These are phyloP conservation scores for Solanum chiquidenum DNA, from an alignment of 257 asterid species.

Conservation along the genomic window DNA sequence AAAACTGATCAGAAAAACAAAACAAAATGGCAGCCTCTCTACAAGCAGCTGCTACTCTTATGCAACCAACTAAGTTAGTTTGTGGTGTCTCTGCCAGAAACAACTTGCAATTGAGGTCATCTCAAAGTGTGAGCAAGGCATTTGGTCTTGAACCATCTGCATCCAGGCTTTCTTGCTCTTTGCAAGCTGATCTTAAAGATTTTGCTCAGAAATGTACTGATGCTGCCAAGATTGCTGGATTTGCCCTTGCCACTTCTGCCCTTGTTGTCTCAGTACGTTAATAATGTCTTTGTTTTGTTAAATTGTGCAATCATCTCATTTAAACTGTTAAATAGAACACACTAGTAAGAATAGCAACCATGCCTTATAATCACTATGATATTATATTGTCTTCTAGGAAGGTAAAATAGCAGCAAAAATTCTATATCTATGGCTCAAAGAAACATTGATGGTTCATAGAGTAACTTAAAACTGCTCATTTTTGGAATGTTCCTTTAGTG, in stretches of 20 bases:
- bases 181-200: slow-evolving; percentile 66
- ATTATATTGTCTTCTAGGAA: too few relatives aligned
- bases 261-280: slow-evolving; percentile 66
- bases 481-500: neutral
- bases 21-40: slow-evolving; percentile 58
- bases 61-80: slow-evolving; percentile 64
- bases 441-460: too few relatives aligned
- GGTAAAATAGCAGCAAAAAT: too few relatives aligned
- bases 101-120: slow-evolving; percentile 49
- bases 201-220: slow-evolving; percentile 72
- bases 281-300: neutral
- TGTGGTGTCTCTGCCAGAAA: slow-evolving; percentile 39
- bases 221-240: slow-evolving; percentile 92
- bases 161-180: slow-evolving; percentile 63
- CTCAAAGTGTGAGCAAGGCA: slow-evolving; percentile 38
- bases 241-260: slow-evolving; percentile 98
- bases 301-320: neutral
- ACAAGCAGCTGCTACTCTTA: slow-evolving; percentile 87
- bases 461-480: neutral
- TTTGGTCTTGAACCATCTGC: slow-evolving; percentile 52
- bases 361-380: too few relatives aligned
- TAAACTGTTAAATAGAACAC: neutral
- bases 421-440: too few relatives aligned
- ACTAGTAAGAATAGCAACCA: too few relatives aligned
- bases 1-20: neutral